Conservation (phyloP, 306 rosid species). For the Prunus padus region DNA sequence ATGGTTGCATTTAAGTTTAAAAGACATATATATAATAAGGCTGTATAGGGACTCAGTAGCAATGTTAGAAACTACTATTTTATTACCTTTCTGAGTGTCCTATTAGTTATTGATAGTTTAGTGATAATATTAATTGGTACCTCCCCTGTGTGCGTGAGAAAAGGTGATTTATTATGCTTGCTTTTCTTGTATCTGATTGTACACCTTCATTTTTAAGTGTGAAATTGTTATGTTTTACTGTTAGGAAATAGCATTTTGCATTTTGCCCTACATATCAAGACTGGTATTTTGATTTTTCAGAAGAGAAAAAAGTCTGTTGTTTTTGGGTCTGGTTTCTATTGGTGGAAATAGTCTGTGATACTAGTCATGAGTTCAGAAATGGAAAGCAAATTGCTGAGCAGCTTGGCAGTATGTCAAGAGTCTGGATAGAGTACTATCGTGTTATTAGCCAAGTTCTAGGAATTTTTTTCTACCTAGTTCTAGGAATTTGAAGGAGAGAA, state of each 20-base stretch:
- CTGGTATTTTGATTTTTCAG: background rate
- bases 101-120: too few species aligned
- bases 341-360: background rate
- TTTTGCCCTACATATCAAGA: background rate
- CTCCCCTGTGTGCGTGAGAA: too few species aligned
- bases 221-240: too few species aligned
- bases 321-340: background rate
- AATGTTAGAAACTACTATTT: background rate
- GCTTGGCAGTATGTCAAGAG: background rate
- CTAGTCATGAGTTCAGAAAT: background rate
- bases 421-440: background rate
- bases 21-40: background rate
- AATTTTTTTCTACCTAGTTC: background rate
- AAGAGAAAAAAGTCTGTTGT: background rate
- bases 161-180: too few species aligned
- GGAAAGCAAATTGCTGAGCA: background rate
- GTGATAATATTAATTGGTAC: too few species aligned
- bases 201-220: background rate
- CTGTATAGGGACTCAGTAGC: background rate
- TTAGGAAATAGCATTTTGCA: background rate
- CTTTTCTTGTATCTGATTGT: too few species aligned
- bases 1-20: background rate
- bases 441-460: background rate
- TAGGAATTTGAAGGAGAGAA: background rate
- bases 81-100: too few species aligned